Base-by-base conservation (phyloP, 768 basidiomycete genomes). In the Phylloporus sp. region DNA sequence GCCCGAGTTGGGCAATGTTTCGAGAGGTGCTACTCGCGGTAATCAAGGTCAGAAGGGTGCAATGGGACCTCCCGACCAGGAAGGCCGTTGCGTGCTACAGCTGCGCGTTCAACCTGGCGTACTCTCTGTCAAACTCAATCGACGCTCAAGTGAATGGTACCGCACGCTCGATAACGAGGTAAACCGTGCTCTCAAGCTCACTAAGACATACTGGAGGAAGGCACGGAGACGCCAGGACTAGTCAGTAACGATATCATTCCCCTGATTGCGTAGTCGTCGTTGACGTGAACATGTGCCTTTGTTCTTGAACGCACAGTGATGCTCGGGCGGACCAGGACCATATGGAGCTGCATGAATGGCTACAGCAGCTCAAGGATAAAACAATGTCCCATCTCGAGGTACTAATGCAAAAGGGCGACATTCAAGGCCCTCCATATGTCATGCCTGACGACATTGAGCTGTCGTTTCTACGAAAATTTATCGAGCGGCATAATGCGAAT, bases 1-100 rank as follows among this genome's bases (percentile, higher is more conserved):
- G 88, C 88, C 88, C 57, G 88, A 91, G 70, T 76, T 88, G 55
- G 88, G 88, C 56, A 91, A 90, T 62, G 86, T 91, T 58, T 88
- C 88, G 49, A 80, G 88, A 51, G 88, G 88, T 43, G 88, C 88
- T 23, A 90, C 88, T 45, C 72, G 88, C 65, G 88, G 88, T 54
- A 91, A 91, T 70, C 88, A 90, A 76, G 88, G 88, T 44, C 86
- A 89, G 66, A 91, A 91, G 65, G 88, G 88, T 55, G 85, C 83
- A 39, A 71, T 90, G 28, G 81, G 86, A 18, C 76, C 81, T 52
- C 75, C 87, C 22, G 87, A 89, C 73, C 72, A 77, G 47, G 85
- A 88, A 27, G 88, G 86, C n/a, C 84, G 88, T 56, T 83, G 80
- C 59, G 66, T 83, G 34, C 76, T 91, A n/a, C 88, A 91, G 62